Percentiles rank a stretch among this genome's conserved stretches.
These are phyloP conservation scores for Rhodotorula mucilaginosa DNA, from an alignment of 1,284 basidiomycete genomes.

Conservation along the genomic window DNA sequence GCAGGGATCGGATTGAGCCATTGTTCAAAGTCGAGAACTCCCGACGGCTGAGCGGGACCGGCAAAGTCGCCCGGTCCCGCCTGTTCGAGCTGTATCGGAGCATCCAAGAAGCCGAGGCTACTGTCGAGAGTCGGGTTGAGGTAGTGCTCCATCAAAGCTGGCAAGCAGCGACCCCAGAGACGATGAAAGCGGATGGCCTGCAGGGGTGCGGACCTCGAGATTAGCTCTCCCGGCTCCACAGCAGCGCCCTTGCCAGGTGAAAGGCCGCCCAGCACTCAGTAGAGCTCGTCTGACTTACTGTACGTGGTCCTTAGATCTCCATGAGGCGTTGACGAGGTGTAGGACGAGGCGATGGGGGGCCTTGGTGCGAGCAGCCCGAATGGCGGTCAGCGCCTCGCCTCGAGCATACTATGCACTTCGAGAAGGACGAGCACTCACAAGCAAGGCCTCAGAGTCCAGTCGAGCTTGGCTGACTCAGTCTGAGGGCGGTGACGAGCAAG, in stretches of 20 bases:
- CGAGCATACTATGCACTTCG: too few species aligned
- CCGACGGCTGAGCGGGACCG: constrained; percentile 4
- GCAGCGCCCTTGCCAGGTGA: too few species aligned
- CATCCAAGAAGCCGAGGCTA: constrained; percentile 23
- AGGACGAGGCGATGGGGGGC: background rate
- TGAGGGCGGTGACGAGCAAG: too few species aligned
- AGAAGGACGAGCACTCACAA: too few species aligned
- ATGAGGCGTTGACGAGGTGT: constrained; percentile 1
- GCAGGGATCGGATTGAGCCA: constrained; percentile 16
- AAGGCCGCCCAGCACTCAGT: too few species aligned
- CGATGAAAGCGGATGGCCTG: background rate
- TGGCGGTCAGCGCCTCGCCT: too few species aligned
- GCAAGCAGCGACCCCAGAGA: background rate
- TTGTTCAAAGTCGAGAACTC: constrained; percentile 13
- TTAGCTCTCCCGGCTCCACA: too few species aligned
- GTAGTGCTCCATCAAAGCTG: constrained; percentile 21
- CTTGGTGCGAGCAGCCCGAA: too few species aligned
- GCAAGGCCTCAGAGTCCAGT: too few species aligned
- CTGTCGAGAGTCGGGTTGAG: constrained; percentile 20
- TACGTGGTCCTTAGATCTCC: background rate
- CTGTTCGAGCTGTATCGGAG: constrained; percentile 4
- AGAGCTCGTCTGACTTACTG: background rate
- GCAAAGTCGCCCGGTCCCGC: constrained; percentile 4
- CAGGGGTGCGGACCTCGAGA: background rate
- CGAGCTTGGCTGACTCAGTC: too few species aligned